Base-by-base conservation (phyloP, 148 eudicot species). In the Silene uniflora region DNA sequence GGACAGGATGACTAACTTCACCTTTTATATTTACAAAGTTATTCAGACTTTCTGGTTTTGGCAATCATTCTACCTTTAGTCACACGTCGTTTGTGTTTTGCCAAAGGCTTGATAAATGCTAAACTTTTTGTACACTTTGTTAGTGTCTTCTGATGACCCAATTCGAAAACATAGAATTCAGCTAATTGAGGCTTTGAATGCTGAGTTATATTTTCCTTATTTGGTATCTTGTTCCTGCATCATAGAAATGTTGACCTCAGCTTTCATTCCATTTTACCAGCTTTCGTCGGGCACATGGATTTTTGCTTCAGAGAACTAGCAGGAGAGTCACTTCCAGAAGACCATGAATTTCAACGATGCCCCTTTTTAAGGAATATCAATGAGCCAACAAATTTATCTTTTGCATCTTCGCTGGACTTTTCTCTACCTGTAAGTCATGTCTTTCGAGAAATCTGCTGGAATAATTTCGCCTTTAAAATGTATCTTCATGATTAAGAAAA, bases 351-450 rank as follows among this genome's bases (percentile, higher is more conserved):
- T 69, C 58, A 69, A 52, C 89, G 84, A 75, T 96, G 99, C 69
- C 99, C 99, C 35, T 96, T 96, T 81, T 76, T 96, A 85, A 84
- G 91, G 80, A 96, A 96, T 79, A 92, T 96, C 73, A 88, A 92
- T 83, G 87, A 87, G 82, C 99, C 98, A 9, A 96, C 98, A 23
- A 89, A 87, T 83, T 88, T 96, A 76, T 92, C 97, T 58, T 87
- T 95, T 70, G 74, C 88, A 75, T 75, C 91, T 46, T 63, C 99
- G 62, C 54, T 85, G 81, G 87, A 91, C 80, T 86, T 92, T 75
- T 79, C 91, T 59, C 56, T 87, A 35, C 93, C 94, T 72, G 99
- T 95, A 87, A 89, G 99, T 84, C 69, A 35, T 17, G 24, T 55
- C 64, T n/a, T 56, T 29, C 54, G 62, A 35, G 17, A 67, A 22